A percentile compares a stretch with the other conserved stretches of the same genome.
phyloP scores from a whole-genome alignment of 352 stramenopile genomes.

The Pythium scleroteichum region DNA sequence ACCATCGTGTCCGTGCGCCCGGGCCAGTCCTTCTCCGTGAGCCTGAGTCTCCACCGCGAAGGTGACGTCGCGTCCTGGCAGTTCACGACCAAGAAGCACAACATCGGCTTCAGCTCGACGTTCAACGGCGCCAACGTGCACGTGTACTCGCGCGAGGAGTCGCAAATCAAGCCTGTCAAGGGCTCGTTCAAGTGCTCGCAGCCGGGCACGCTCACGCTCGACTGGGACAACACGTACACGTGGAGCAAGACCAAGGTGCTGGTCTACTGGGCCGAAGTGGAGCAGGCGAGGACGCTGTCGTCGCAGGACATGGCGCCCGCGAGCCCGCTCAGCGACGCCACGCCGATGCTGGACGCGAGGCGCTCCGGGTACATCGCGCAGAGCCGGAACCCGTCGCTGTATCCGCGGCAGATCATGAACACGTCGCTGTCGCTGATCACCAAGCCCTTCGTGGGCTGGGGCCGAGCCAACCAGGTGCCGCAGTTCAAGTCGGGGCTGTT shows the following conservation, averaged over 20 bases:
- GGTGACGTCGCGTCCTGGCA: constrained; percentile 67
- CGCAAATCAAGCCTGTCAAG: constrained; percentile 60
- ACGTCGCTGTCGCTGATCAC: constrained; percentile 74
- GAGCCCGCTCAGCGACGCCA: background rate
- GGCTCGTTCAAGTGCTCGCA: constrained; percentile 53
- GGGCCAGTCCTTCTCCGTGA: constrained; percentile 73
- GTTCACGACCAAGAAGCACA: constrained; percentile 80
- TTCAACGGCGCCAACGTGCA: constrained; percentile 62
- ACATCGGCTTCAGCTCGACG: constrained; percentile 78
- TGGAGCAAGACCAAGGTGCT: constrained; percentile 79
- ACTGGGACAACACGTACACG: constrained; percentile 85
- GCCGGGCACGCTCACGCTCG: constrained; percentile 61
- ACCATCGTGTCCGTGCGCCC: constrained; percentile 67
- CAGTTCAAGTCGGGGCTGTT: constrained; percentile 51
- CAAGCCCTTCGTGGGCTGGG: constrained; percentile 53
- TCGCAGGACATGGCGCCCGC: background rate
- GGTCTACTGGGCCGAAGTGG: constrained; percentile 76
- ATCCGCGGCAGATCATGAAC: constrained; percentile 67
- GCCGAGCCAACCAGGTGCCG: constrained; percentile 21
- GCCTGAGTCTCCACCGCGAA: constrained; percentile 36
- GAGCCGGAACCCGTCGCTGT: constrained; percentile 51
- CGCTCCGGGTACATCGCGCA: constrained; percentile 72
- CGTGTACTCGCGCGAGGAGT: constrained; percentile 69
- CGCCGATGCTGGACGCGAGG: constrained; percentile 32
- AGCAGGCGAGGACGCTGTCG: constrained; percentile 26